Evolutionary conservation across 192 early-diverging fungal genomes (phyloP).

Genomic region (Coemansia sp.): DNA sequence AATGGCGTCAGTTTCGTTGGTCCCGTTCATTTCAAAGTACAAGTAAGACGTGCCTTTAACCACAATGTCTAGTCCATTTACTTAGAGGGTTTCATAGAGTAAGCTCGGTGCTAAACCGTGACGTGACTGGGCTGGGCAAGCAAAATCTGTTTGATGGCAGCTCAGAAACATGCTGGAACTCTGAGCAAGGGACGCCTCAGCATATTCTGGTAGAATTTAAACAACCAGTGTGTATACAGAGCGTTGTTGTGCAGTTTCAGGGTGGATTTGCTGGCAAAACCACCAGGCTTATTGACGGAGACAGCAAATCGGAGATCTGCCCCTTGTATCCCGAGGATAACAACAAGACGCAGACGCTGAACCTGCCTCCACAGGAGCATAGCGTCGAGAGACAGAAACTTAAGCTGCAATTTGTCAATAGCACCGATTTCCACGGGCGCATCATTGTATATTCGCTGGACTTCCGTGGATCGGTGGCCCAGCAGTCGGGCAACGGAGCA

Average conservation of each 20-base stretch:
- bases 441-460: conserved; percentile 76
- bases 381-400: conserved; percentile 31
- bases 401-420: conserved; percentile 60
- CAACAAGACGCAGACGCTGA: conserved; percentile 61
- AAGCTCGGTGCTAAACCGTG: conserved; percentile 83
- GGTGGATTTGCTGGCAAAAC: conserved; percentile 84
- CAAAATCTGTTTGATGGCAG: conserved; percentile 74
- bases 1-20: conserved; percentile 18
- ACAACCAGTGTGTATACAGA: conserved; percentile 35
- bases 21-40: conserved; percentile 16
- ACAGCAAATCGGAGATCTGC: conserved; percentile 31
- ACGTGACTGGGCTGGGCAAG: conserved; percentile 74
- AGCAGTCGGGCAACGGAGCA: too few species aligned
- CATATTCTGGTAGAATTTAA: conserved; percentile 70
- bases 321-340: conserved; percentile 72
- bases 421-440: conserved; percentile 86
- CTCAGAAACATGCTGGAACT: conserved; percentile 93
- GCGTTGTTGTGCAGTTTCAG: conserved; percentile 71
- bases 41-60: conserved; percentile 7
- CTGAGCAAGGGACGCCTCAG: conserved; percentile 80
- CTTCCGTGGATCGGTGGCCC: conserved; percentile 44
- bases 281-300: conserved; percentile 55
- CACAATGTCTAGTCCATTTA: neutral
- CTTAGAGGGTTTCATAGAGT: conserved; percentile 54
- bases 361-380: conserved; percentile 23